Conservation (phyloP, 495 filamentous ascomycete genomes). For the Hyaloscypha bicolor region DNA sequence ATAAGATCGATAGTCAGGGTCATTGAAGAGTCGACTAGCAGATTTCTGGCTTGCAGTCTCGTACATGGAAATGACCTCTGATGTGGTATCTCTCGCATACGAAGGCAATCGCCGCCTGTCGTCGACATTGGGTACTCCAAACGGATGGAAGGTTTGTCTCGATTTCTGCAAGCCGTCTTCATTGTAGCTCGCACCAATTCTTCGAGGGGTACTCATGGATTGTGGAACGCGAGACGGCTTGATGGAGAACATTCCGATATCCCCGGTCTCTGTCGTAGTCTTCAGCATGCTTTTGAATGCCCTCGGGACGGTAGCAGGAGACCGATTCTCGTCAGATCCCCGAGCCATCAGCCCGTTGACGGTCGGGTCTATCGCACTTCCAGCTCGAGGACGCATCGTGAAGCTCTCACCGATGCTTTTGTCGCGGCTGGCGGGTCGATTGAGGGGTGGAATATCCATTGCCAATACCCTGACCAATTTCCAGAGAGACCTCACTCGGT, state of each 20-base stretch:
- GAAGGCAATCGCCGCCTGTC: conserved; percentile 41
- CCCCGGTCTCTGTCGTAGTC: conserved; percentile 69
- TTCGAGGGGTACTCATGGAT: conserved; percentile 26
- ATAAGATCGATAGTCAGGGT: conserved; percentile 52
- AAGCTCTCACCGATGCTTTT: conserved; percentile 13
- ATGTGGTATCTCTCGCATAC: conserved; percentile 43
- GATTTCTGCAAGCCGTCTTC: conserved; percentile 13
- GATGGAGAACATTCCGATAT: conserved; percentile 64
- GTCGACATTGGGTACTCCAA: conserved; percentile 28
- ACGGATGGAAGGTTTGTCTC: conserved; percentile 23
- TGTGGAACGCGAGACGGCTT: conserved; percentile 48
- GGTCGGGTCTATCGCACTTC: conserved; percentile 4
- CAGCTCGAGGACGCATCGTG: conserved; percentile 6
- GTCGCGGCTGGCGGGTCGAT: conserved; percentile 9
- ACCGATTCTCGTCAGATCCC: conserved; percentile 5
- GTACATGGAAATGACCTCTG: conserved; percentile 51
- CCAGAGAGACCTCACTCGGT: background rate
- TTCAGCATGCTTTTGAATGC: conserved; percentile 65
- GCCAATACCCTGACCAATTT: background rate
- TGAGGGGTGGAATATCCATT: conserved; percentile 20
- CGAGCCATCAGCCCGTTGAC: conserved; percentile 8
- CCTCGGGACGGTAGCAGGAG: conserved; percentile 28
- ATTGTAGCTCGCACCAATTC: conserved; percentile 13
- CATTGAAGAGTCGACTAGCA: conserved; percentile 39
- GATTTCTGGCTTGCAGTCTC: conserved; percentile 48